Percentiles rank a stretch among this genome's conserved stretches.
These are phyloP conservation scores for Cocos nucifera DNA, from an alignment of 176 grass and related monocot genomes.

Conservation along the genomic window DNA sequence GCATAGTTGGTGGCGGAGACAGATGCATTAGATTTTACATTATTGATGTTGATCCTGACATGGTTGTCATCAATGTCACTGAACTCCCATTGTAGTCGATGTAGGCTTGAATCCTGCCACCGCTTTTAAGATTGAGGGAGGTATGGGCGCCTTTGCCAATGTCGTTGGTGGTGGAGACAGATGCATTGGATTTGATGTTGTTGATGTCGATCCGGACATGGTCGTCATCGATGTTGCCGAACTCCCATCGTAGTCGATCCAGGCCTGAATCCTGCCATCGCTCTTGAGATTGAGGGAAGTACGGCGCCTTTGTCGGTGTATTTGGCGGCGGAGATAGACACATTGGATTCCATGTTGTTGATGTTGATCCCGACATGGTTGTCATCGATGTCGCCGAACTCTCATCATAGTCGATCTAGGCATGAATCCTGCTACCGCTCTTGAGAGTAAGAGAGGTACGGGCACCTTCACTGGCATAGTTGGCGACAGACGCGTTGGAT, in stretches of 20 bases:
- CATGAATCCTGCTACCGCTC: conserved; percentile 39
- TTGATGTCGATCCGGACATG: conserved; percentile 15
- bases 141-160: neutral
- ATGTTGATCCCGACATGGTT: conserved; percentile 79
- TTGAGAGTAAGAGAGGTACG: conserved; percentile 43
- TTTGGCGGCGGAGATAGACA: conserved; percentile 29
- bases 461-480: conserved; percentile 6
- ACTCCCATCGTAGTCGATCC: conserved; percentile 45
- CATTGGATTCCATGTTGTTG: conserved; percentile 51
- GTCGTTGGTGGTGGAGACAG: conserved; percentile 28
- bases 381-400: conserved; percentile 46
- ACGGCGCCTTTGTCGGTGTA: neutral
- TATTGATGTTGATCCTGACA: conserved; percentile 66
- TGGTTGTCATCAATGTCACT: conserved; percentile 77
- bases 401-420: conserved; percentile 54
- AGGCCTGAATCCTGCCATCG: conserved; percentile 37
- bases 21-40: conserved; percentile 40
- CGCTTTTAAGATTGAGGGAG: conserved; percentile 53
- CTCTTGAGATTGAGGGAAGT: conserved; percentile 50
- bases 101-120: conserved; percentile 46
- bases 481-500: conserved; percentile 43
- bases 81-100: conserved; percentile 69
- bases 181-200: conserved; percentile 41
- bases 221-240: too few species aligned
- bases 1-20: conserved; percentile 28